phyloP scores from a whole-genome alignment of 257 asterid species.

The Paraleonurus japonicus region DNA sequence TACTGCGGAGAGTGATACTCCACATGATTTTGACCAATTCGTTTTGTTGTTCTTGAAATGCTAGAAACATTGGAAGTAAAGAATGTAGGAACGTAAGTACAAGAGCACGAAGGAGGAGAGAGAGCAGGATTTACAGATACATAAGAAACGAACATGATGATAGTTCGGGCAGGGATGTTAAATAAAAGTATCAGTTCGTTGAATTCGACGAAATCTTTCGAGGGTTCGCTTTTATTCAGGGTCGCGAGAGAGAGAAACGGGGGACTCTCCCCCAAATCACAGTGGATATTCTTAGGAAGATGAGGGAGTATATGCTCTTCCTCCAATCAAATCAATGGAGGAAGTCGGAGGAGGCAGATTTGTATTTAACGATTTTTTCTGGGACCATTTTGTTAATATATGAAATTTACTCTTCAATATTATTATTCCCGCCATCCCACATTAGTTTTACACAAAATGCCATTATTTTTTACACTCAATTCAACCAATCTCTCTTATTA shows the following conservation, averaged over 20 bases:
- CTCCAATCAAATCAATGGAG: background rate
- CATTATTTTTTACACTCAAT: too few relatives aligned
- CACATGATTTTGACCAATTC: conserved; percentile 37
- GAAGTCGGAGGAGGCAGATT: background rate
- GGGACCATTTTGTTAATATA: conserved; percentile 16
- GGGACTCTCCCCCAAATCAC: background rate
- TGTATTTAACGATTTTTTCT: conserved; percentile 1
- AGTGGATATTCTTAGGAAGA: conserved; percentile 39
- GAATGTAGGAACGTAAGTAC: background rate
- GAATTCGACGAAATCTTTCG: background rate
- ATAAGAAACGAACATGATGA: conserved; percentile 50
- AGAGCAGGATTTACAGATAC: conserved; percentile 42
- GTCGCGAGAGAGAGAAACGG: background rate
- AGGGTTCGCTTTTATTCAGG: background rate
- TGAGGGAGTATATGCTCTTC: conserved; percentile 25
- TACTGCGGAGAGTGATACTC: conserved; percentile 31
- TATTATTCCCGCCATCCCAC: too few relatives aligned
- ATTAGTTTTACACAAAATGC: too few relatives aligned
- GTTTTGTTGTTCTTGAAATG: conserved; percentile 38
- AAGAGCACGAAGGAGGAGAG: conserved; percentile 36
- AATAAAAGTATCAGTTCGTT: background rate
- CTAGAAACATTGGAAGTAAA: conserved; percentile 28
- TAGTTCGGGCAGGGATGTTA: background rate
- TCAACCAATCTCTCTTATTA: too few relatives aligned
- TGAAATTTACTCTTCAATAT: too few relatives aligned